These are phyloP conservation scores for Globisporangium megalacanthum DNA, from an alignment of 352 stramenopile genomes.

Conservation along the genomic window DNA sequence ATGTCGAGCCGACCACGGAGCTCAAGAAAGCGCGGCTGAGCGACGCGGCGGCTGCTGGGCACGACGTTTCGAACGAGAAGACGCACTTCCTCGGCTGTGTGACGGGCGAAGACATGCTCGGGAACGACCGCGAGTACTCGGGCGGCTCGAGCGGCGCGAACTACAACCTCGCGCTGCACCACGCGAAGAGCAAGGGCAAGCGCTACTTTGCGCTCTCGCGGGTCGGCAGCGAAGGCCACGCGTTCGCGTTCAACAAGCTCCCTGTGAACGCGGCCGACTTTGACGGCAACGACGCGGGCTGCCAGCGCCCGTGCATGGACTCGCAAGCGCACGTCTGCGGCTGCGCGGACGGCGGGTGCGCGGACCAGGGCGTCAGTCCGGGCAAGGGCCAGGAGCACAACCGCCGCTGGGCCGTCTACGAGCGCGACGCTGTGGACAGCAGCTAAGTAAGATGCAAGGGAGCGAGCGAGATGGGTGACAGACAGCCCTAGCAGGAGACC, in stretches of 20 bases:
- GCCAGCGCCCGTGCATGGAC: constrained; percentile 73
- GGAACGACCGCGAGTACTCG: constrained; percentile 84
- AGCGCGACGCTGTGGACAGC: constrained; percentile 39
- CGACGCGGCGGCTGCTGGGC: constrained; percentile 36
- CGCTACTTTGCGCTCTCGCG: constrained; percentile 86
- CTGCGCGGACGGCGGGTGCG: constrained; percentile 79
- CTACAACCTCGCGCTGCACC: constrained; percentile 85
- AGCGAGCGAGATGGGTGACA: neutral
- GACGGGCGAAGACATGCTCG: constrained; percentile 77
- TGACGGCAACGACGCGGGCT: constrained; percentile 79
- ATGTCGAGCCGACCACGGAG: constrained; percentile 68
- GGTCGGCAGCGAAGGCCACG: constrained; percentile 74
- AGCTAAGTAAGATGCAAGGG: neutral
- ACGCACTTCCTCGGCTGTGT: constrained; percentile 83
- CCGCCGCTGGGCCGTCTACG: constrained; percentile 88
- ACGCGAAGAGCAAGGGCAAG: constrained; percentile 79
- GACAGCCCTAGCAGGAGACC: neutral
- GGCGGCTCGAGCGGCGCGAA: constrained; percentile 86
- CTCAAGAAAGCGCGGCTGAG: constrained; percentile 58
- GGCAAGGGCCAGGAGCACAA: constrained; percentile 85
- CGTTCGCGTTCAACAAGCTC: constrained; percentile 89
- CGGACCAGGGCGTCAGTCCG: constrained; percentile 52
- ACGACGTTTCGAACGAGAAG: constrained; percentile 67
- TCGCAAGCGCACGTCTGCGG: constrained; percentile 72
- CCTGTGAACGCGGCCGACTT: constrained; percentile 53